Evolutionary conservation across 441 rosid species (phyloP).

Genomic region (Brassica balearica): DNA sequence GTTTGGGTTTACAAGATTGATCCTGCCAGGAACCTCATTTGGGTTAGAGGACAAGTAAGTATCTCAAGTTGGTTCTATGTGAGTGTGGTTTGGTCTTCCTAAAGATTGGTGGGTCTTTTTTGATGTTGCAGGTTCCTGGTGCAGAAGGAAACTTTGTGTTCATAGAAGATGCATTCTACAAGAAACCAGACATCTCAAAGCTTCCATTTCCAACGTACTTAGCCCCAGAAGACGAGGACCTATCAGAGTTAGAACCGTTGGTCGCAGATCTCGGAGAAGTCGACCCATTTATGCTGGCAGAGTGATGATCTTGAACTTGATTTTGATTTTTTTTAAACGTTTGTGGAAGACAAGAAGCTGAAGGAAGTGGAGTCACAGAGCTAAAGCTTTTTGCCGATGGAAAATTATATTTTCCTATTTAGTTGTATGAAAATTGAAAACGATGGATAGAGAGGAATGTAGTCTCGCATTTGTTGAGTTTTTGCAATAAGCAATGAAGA

Average conservation of each 20-base stretch:
- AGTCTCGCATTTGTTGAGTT: conserved; percentile 29
- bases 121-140: conserved; percentile 88
- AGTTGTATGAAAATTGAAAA: conserved; percentile 36
- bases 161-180: conserved; percentile 80
- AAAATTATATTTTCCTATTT: conserved; percentile 23
- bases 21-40: conserved; percentile 86
- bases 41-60: conserved; percentile 96
- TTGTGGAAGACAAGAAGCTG: conserved; percentile 45
- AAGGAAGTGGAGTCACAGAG: conserved; percentile 40
- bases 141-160: conserved; percentile 91
- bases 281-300: conserved; percentile 90
- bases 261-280: conserved; percentile 84
- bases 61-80: too few relatives aligned
- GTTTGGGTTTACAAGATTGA: conserved; percentile 92
- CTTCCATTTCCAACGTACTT: conserved; percentile 96
- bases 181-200: conserved; percentile 70
- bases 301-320: conserved; percentile 45
- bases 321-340: conserved; percentile 23
- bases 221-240: conserved; percentile 65
- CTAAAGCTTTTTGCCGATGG: conserved; percentile 32
- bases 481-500: conserved; percentile 44
- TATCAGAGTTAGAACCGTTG: conserved; percentile 54
- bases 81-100: too few relatives aligned
- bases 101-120: too few relatives aligned
- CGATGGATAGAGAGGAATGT: conserved; percentile 32